Evolutionary conservation across 805 yeast genomes (phyloP).

Genomic region (Kuraishia ogatae): DNA sequence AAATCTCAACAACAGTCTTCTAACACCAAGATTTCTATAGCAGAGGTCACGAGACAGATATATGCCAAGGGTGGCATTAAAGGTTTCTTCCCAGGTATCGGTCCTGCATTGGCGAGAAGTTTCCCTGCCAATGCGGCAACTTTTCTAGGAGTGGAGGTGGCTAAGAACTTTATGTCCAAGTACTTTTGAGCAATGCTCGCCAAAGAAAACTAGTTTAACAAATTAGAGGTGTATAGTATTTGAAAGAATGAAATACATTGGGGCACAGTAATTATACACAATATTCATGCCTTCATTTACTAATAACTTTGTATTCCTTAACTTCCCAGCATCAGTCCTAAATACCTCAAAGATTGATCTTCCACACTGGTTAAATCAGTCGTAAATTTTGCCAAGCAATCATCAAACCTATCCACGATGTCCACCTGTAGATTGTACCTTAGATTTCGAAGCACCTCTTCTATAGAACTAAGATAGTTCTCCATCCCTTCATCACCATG

Average conservation of each 20-base stretch:
- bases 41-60: constrained; percentile 57
- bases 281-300: constrained; percentile 76
- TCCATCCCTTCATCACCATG: constrained; percentile 15
- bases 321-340: constrained; percentile 42
- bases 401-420: constrained; percentile 38
- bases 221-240: constrained; percentile 83
- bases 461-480: constrained; percentile 5
- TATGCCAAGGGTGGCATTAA: constrained; percentile 73
- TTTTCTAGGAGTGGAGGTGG: constrained; percentile 88
- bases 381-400: constrained; percentile 54
- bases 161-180: constrained; percentile 23
- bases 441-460: constrained; percentile 24
- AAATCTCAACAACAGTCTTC: constrained; percentile 76
- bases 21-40: constrained; percentile 42
- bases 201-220: constrained; percentile 31
- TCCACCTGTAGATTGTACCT: constrained; percentile 29
- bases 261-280: constrained; percentile 76
- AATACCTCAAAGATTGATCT: constrained; percentile 34
- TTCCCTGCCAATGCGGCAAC: constrained; percentile 99
- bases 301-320: constrained; percentile 32
- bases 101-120: constrained; percentile 88
- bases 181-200: constrained; percentile 18
- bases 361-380: constrained; percentile 47
- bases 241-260: constrained; percentile 65
- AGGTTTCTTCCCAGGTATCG: constrained; percentile 96